A percentile compares a stretch with the other conserved stretches of the same genome.
phyloP scores from a whole-genome alignment of 805 yeast species.

The Metschnikowia lachancei region DNA sequence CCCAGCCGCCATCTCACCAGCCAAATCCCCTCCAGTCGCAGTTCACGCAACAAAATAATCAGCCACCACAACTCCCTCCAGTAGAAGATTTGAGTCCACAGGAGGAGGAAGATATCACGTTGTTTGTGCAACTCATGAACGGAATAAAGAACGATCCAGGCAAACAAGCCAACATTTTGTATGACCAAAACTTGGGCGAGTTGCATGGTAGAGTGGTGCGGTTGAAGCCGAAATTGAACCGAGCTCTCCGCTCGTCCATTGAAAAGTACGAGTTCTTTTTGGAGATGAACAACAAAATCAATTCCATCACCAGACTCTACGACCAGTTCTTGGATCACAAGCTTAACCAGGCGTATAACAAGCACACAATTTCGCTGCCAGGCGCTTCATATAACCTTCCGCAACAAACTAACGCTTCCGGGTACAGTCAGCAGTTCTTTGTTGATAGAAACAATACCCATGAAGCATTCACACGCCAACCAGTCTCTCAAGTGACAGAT shows the following conservation, averaged over 20 bases:
- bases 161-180: conserved; percentile 36
- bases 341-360: conserved; percentile 36
- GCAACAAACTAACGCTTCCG: background rate
- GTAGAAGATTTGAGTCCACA: conserved; percentile 46
- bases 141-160: conserved; percentile 46
- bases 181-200: conserved; percentile 52
- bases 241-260: conserved; percentile 54
- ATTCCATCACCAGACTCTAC: conserved; percentile 71
- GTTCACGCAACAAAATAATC: background rate
- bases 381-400: background rate
- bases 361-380: conserved; percentile 20
- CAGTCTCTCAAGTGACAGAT: background rate
- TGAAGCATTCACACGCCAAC: background rate
- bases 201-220: conserved; percentile 58
- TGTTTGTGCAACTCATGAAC: conserved; percentile 67
- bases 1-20: background rate
- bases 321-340: conserved; percentile 67
- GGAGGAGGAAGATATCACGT: conserved; percentile 68
- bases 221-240: conserved; percentile 67
- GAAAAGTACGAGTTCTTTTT: conserved; percentile 63
- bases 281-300: conserved; percentile 74
- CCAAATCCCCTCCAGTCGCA: background rate
- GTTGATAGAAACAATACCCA: background rate
- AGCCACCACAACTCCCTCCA: background rate
- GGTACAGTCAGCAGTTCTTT: background rate